Percentiles rank a stretch among this genome's conserved stretches.
These are phyloP conservation scores for Fusarium longipes DNA, from an alignment of 2,329 filamentous ascomycete species.

Conservation along the genomic window DNA sequence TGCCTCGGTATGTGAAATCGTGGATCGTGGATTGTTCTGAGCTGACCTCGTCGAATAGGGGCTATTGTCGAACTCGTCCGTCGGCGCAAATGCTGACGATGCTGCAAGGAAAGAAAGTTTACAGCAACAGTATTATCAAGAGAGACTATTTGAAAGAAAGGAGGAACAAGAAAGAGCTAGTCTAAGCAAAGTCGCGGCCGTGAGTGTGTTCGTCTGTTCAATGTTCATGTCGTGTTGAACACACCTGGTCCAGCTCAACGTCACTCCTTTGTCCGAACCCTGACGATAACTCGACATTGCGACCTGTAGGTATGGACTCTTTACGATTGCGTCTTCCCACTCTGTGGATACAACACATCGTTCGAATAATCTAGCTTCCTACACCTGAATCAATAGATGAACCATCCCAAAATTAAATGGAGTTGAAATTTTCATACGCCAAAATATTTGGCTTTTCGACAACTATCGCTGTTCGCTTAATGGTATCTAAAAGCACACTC, in stretches of 20 bases:
- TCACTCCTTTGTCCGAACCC: conserved; percentile 2
- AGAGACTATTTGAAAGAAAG: background rate
- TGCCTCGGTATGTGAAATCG: background rate
- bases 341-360: background rate
- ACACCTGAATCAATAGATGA: background rate
- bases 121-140: background rate
- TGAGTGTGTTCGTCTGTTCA: background rate
- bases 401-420: conserved; percentile 6
- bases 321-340: too few relatives aligned
- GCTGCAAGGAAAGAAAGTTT: background rate
- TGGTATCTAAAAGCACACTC: conserved; percentile 39
- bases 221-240: background rate
- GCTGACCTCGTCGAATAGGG: conserved; percentile 15
- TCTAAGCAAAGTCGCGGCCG: background rate
- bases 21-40: background rate
- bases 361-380: background rate
- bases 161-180: too few relatives aligned
- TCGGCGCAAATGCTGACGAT: background rate
- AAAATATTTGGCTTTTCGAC: conserved; percentile 29
- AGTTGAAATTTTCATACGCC: conserved; percentile 23
- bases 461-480: conserved; percentile 27
- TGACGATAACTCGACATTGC: background rate
- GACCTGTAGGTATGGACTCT: background rate
- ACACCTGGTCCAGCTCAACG: background rate
- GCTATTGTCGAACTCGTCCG: background rate